Percentiles rank a stretch among this genome's conserved stretches.
phyloP scores from a whole-genome alignment of 2,329 filamentous ascomycete species.

The Colletotrichum spinosum region DNA sequence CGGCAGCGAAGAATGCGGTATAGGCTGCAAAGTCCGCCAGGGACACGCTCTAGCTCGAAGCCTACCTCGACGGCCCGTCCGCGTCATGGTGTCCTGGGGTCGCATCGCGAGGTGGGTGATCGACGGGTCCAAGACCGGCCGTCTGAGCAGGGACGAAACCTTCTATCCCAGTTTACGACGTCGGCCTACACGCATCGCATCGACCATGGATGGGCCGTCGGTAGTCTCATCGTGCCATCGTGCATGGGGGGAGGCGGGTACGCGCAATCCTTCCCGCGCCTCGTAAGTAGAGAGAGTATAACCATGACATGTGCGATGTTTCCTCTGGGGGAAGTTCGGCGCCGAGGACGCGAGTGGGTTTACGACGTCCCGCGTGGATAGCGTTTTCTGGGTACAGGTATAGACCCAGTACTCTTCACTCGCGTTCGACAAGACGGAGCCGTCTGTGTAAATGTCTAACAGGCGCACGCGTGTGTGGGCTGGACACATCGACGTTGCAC shows the following conservation, averaged over 20 bases:
- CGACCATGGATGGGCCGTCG: background rate
- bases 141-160: constrained; percentile 5
- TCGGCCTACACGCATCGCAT: background rate
- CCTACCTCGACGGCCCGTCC: constrained; percentile 1
- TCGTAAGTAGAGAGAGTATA: background rate
- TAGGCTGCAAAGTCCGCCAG: background rate
- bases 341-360: constrained; percentile 1
- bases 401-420: too few relatives aligned
- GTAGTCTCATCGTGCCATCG: constrained; percentile 1
- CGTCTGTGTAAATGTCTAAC: background rate
- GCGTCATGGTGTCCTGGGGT: constrained; percentile 1
- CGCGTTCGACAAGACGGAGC: background rate
- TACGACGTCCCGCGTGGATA: background rate
- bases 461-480: background rate
- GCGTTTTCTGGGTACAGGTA: background rate
- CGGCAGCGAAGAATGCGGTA: constrained; percentile 8
- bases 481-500: too few relatives aligned
- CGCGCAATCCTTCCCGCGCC: background rate
- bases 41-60: background rate
- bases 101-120: background rate
- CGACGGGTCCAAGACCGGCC: background rate
- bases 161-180: background rate
- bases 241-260: constrained; percentile 21
- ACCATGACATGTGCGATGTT: background rate
- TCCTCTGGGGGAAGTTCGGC: constrained; percentile 15